Percentiles rank a stretch among this genome's conserved stretches.
Conservation (phyloP, 345 rosid genomes). For the Triadica sebifera region DNA sequence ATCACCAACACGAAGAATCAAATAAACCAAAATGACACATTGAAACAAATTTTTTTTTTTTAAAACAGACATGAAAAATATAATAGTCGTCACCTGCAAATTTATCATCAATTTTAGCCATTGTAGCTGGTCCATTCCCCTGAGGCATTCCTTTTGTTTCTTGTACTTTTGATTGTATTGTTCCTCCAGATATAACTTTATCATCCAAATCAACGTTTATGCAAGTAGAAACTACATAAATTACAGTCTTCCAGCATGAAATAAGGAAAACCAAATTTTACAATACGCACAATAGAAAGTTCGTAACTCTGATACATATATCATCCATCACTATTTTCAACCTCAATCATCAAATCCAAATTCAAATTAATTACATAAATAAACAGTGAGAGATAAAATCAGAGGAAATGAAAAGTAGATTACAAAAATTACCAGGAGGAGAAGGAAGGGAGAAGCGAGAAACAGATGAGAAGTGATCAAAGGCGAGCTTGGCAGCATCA, state of each 20-base stretch:
- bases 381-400: too few species aligned
- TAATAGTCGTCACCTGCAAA: conserved; percentile 2
- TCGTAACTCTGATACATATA: too few species aligned
- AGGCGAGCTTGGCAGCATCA: conserved; percentile 43
- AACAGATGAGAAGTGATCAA: conserved; percentile 20
- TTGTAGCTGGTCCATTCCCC: conserved; percentile 7
- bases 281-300: too few species aligned
- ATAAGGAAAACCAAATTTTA: too few species aligned
- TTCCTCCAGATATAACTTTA: background rate
- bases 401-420: background rate
- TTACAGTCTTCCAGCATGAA: background rate
- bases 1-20: too few species aligned
- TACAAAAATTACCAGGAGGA: background rate
- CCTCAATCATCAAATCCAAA: too few species aligned
- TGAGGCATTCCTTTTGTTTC: conserved; percentile 12
- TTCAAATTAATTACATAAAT: background rate
- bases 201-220: background rate
- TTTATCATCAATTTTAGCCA: conserved; percentile 5
- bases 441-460: background rate
- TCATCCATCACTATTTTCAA: too few species aligned
- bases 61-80: background rate
- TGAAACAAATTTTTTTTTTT: background rate
- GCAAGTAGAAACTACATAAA: conserved; percentile 21
- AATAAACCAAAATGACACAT: background rate
- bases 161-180: background rate